Conservation (phyloP, 2,329 filamentous ascomycete species). For the Endoconidiophora laricicola region DNA sequence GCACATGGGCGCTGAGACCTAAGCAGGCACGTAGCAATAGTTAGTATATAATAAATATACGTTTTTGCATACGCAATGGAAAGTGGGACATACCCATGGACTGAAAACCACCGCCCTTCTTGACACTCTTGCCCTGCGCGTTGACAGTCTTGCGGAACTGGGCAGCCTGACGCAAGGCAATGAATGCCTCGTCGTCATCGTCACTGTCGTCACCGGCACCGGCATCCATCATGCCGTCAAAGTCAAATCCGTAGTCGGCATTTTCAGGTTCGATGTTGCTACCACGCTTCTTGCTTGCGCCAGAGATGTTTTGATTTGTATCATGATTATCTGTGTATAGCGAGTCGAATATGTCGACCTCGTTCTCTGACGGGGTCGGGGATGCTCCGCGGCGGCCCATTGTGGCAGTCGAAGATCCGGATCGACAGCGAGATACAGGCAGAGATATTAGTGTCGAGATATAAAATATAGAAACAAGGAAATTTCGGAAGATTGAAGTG, state of each 20-base stretch:
- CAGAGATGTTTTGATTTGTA: constrained; percentile 26
- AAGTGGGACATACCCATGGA: constrained; percentile 51
- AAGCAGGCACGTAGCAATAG: background rate
- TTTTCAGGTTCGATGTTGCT: constrained; percentile 14
- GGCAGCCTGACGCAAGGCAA: constrained; percentile 71
- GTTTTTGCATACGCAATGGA: background rate
- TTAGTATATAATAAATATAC: background rate
- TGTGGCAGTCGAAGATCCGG: constrained; percentile 11
- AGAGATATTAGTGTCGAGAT: too few species aligned
- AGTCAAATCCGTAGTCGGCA: constrained; percentile 34
- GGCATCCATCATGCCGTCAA: constrained; percentile 44
- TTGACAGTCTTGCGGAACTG: constrained; percentile 75
- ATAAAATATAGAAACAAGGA: too few species aligned
- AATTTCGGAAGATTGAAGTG: too few species aligned
- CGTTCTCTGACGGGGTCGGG: constrained; percentile 72
- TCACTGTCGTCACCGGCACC: constrained; percentile 24
- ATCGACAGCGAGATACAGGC: background rate
- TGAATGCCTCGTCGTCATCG: constrained; percentile 71
- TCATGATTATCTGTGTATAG: constrained; percentile 50
- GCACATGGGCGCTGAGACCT: constrained; percentile 63
- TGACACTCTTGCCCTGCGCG: constrained; percentile 67
- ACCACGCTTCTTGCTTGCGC: constrained; percentile 15
- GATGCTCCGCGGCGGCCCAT: constrained; percentile 66
- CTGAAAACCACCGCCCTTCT: constrained; percentile 94
- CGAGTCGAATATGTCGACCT: constrained; percentile 73